Conservation (phyloP, 306 rosid species). For the Malus sieversii region DNA sequence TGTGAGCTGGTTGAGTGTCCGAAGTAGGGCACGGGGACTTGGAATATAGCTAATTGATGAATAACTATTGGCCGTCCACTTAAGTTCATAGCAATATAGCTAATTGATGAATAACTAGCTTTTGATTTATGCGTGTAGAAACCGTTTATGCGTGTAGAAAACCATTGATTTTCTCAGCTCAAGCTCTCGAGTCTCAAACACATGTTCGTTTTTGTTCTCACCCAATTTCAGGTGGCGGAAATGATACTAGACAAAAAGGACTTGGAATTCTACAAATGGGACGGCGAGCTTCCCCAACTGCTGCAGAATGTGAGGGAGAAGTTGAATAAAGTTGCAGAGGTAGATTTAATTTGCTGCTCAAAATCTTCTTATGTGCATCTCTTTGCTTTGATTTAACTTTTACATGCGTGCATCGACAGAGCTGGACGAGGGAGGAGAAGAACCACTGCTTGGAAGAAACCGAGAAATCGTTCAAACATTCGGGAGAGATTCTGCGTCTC, state of each 20-base stretch:
- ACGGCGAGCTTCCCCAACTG: constrained; percentile 65
- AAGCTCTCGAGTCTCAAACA: background rate
- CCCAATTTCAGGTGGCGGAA: constrained; percentile 49
- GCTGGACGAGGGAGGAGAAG: constrained; percentile 94
- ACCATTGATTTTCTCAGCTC: background rate
- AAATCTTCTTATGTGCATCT: background rate
- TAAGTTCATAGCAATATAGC: background rate
- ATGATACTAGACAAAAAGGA: constrained; percentile 60
- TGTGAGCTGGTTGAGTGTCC: background rate
- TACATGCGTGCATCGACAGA: constrained; percentile 32
- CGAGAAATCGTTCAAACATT: constrained; percentile 75
- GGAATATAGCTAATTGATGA: no score
- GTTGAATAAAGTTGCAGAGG: constrained; percentile 84
- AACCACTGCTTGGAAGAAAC: constrained; percentile 93
- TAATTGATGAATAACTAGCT: background rate
- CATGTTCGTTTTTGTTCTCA: background rate
- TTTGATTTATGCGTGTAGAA: background rate
- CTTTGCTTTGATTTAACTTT: background rate
- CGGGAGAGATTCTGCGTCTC: constrained; percentile 91
- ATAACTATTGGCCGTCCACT: no score
- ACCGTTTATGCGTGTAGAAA: background rate
- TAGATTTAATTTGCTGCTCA: constrained; percentile 19
- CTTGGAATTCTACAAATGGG: constrained; percentile 94
- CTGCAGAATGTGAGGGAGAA: constrained; percentile 87
- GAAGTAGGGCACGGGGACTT: background rate